Base-by-base conservation (phyloP, 768 basidiomycete genomes). In the Artomyces pyxidatus region DNA sequence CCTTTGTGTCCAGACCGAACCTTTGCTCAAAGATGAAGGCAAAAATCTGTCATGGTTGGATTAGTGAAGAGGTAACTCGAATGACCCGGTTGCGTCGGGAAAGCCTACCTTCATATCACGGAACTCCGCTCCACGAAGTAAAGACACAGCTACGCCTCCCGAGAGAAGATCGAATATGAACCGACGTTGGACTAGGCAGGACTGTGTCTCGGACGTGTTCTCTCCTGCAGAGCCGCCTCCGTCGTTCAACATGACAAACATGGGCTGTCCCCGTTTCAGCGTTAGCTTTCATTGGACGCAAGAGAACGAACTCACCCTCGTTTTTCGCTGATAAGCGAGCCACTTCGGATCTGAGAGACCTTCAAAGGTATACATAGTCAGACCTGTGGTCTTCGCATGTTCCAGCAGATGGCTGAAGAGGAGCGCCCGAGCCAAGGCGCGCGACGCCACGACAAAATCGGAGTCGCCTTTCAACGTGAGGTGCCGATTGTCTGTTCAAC, bases 201-300 rank as follows among this genome's bases (percentile, higher is more conserved):
- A 61, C 25, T 59, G 63, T 1, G 60, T 48, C 6, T 55, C 54
- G 1, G 14, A 17, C 39, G 38, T 55, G 6, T 42, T 37, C 19
- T 55, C 52, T 7, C 60, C 49, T 0, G 57, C 49, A 4, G 56
- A 49, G 4, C 62, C 39, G 7, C 71, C 75, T 7, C 78, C 81
- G 47, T 81, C 81, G 50, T 77, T 74, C 17, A 70, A 65, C 64
- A 86, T 67, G 25, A 77, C 69, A 48, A 83, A 84, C 81, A 86
- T 83, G 1, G 85, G 83, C 80, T 84, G 7, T 26, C 28, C 12
- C 7, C 35, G 2, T 30, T 6, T 35, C n/a, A n/a, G n/a, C n/a
- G 41, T 68, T 37, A 64, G 10, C 30, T 4, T 22, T 9, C 4
- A 28, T 28, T 22, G 9, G 30, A 11, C 25, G 6, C n/a, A 22